Evolutionary conservation across 495 filamentous ascomycete species (phyloP).

Genomic region (Rhizodiscina lignyota): DNA sequence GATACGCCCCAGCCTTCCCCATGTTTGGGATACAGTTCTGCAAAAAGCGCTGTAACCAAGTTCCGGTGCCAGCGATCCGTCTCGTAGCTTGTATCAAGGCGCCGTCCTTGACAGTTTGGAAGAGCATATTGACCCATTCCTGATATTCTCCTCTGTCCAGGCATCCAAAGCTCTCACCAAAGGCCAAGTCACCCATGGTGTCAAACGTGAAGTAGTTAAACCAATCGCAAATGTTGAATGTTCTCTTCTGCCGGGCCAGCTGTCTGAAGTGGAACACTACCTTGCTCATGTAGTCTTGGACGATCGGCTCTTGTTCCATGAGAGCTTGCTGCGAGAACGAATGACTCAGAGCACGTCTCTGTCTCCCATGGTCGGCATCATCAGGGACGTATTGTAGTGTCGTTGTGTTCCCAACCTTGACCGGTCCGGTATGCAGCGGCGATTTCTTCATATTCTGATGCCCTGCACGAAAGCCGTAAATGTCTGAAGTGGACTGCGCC

Average conservation of each 20-base stretch:
- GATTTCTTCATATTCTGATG: slow-evolving; percentile 18
- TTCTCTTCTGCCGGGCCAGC: slow-evolving; percentile 2
- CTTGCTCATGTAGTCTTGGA: slow-evolving; percentile 25
- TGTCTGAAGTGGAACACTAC: slow-evolving; percentile 19
- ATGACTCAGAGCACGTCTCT: slow-evolving; percentile 29
- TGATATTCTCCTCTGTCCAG: slow-evolving; percentile 28
- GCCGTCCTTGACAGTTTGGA: no score
- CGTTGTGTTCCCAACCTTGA: slow-evolving; percentile 10
- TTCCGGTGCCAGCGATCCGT: slow-evolving; percentile 6
- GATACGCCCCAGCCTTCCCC: slow-evolving; percentile 5
- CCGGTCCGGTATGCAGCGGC: slow-evolving; percentile 12
- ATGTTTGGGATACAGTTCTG: slow-evolving; percentile 6
- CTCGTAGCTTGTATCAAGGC: no score
- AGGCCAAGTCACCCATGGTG: slow-evolving; percentile 39
- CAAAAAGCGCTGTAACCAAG: slow-evolving; percentile 6
- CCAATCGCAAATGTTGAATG: slow-evolving; percentile 27
- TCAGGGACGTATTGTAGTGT: no score
- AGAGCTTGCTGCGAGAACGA: slow-evolving; percentile 34
- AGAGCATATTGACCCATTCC: slow-evolving; percentile 25
- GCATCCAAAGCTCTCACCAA: slow-evolving; percentile 33
- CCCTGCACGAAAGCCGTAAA: no score
- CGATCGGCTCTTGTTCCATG: slow-evolving; percentile 28
- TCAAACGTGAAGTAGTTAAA: slow-evolving; percentile 41
- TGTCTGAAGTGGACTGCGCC: slow-evolving; percentile 32
- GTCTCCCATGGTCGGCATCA: slow-evolving; percentile 22